Evolutionary conservation across 345 rosid genomes (phyloP).

Genomic region (Syzygium aqueum): DNA sequence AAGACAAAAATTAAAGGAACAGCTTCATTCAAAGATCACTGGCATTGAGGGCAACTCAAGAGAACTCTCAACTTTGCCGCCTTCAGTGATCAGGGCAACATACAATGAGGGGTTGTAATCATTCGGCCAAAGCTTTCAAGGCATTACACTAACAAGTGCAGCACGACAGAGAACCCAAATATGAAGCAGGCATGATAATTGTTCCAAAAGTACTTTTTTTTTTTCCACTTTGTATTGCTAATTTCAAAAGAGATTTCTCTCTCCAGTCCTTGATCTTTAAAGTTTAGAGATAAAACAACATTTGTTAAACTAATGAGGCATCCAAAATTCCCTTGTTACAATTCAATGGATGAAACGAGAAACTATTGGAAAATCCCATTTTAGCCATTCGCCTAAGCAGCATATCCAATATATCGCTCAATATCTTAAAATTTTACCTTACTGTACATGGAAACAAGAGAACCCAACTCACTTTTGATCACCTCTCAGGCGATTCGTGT

Average conservation of each 20-base stretch:
- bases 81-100: not conserved
- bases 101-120: not conserved
- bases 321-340: slow-evolving; percentile 18
- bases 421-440: slow-evolving; percentile 33
- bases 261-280: not conserved
- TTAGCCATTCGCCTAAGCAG: slow-evolving; percentile 5
- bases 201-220: not conserved
- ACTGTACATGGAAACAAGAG: slow-evolving; percentile 35
- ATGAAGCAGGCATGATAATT: not conserved
- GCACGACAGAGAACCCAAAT: not conserved
- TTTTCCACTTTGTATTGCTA: not conserved
- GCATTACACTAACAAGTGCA: not conserved
- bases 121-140: not conserved
- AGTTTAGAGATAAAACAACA: not conserved
- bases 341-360: slow-evolving; percentile 17
- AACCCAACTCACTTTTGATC: slow-evolving; percentile 1
- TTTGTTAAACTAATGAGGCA: slow-evolving; percentile 8
- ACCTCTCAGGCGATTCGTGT: slow-evolving; percentile 2
- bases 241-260: not conserved
- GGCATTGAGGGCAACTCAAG: not conserved
- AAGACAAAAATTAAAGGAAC: not conserved
- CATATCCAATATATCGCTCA: not conserved
- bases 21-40: not conserved
- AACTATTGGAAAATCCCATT: slow-evolving; percentile 12
- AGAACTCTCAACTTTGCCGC: not conserved